phyloP scores from a whole-genome alignment of 768 basidiomycete genomes.

The Lanmaoa rubissima region DNA sequence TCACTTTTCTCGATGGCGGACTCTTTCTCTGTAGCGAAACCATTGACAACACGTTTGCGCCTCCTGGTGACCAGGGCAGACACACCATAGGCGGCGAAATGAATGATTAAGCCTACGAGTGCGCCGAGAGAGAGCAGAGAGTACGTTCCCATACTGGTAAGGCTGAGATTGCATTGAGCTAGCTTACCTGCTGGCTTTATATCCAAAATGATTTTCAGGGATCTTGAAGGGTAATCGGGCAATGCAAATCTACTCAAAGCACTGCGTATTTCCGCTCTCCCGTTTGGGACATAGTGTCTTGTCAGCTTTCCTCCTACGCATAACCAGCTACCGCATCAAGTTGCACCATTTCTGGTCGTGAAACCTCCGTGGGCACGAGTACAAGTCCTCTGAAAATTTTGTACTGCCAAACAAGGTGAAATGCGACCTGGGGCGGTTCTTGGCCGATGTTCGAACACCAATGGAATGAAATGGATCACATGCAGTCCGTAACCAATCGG shows the following conservation, averaged over 20 bases:
- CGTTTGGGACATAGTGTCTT: not conserved
- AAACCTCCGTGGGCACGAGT: not conserved
- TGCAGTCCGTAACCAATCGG: not conserved
- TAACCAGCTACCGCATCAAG: not conserved
- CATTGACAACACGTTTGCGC: not conserved
- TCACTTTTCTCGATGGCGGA: not conserved
- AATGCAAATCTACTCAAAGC: not conserved
- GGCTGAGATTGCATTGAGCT: not conserved
- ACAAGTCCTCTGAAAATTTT: not conserved
- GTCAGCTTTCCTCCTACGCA: not conserved
- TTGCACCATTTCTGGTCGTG: not conserved
- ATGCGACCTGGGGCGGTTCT: not conserved
- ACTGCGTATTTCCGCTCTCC: not conserved
- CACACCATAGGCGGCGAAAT: not conserved
- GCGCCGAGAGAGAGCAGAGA: slow-evolving; percentile 1
- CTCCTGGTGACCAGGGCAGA: not conserved
- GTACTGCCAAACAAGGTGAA: not conserved
- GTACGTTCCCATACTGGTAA: slow-evolving; percentile 5
- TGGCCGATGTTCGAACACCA: not conserved
- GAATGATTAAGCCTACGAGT: not conserved
- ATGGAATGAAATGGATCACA: not conserved
- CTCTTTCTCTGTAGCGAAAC: not conserved
- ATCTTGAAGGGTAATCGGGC: not conserved
- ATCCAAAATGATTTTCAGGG: not conserved
- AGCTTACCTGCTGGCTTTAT: not conserved